A percentile compares a stretch with the other conserved stretches of the same genome.
Conservation (phyloP, 139 green algal genomes). For the Nannochloris sp. region DNA sequence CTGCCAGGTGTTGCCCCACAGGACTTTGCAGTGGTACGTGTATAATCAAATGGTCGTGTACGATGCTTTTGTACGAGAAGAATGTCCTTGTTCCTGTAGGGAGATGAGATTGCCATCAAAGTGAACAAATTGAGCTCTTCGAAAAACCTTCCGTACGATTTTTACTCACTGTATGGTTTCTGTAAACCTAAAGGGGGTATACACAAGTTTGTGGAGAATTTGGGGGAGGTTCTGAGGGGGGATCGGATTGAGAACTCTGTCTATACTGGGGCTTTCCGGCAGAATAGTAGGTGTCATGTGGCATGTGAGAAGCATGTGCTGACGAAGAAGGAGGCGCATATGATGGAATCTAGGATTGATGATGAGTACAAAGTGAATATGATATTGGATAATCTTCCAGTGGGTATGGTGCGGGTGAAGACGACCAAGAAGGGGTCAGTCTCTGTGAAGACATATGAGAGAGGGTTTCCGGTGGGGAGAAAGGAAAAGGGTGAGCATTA, state of each 20-base stretch:
- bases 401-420: constrained; percentile 81
- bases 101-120: constrained; percentile 79
- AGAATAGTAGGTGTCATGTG: constrained; percentile 91
- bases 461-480: constrained; percentile 90
- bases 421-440: constrained; percentile 58
- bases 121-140: constrained; percentile 94
- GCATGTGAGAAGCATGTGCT: constrained; percentile 79
- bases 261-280: constrained; percentile 87
- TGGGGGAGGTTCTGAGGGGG: constrained; percentile 94
- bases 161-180: constrained; percentile 91
- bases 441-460: constrained; percentile 86
- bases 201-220: constrained; percentile 79
- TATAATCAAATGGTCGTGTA: neutral
- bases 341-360: constrained; percentile 73
- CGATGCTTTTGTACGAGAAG: neutral
- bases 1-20: constrained; percentile 86
- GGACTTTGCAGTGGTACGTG: constrained; percentile 65
- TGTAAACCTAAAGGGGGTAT: constrained; percentile 86
- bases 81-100: constrained; percentile 37
- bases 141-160: constrained; percentile 96
- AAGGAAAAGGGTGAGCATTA: constrained; percentile 67
- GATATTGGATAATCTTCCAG: constrained; percentile 98
- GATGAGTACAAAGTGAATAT: constrained; percentile 99
- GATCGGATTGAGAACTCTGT: constrained; percentile 96
- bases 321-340: constrained; percentile 57